Base-by-base conservation (phyloP, 83 land plant genomes). In the Picea abies region DNA sequence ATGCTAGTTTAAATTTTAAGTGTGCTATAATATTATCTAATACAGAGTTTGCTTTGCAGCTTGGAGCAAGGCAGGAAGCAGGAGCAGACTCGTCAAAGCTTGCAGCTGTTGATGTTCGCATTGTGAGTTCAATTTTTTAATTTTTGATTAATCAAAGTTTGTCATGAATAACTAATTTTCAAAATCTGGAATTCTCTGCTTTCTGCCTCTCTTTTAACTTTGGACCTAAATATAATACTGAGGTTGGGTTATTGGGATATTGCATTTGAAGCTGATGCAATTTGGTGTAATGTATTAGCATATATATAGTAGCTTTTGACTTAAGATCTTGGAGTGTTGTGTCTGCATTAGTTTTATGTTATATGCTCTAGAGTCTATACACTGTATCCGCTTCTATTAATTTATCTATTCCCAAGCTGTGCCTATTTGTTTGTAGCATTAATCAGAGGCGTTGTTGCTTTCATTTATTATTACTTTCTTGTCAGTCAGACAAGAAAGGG, bases 81-180 rank as follows among this genome's bases (percentile, higher is more conserved):
- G 65, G 23, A 32, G 22, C 44, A 20, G 80, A 61, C 10, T 22
- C 65, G 1, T 60, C 80, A 17, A 79, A 79, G 63, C 20, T 4
- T 79, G 15, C 84, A 32, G 86, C 88, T 80, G 76, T 85, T 65
- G 87, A 87, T 78, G 89, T 87, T 39, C 87, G 89, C 77, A 87
- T 87, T 87, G 88, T 86, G 77, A 41, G 88, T 80, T 60, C 65
- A 60, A 52, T 84, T 63, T 49, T 39, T 23, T 75, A 0, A 39
- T 44, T 35, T 41, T 47, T 47, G 22, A 79, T 58, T 79, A 15
- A 35, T 60, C 39, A 25, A 79, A 14, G 41, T 79, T 44, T 73
- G 17, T 16, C 72, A 29, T 12, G 17, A 68, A 32, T 68, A 68
- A 68, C 32, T 37, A 70, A 47, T 4, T 37, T 35, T 70, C 73